Percentiles rank a stretch among this genome's conserved stretches.
phyloP scores from a whole-genome alignment of 495 filamentous ascomycete species.

The Collariella sp. region DNA sequence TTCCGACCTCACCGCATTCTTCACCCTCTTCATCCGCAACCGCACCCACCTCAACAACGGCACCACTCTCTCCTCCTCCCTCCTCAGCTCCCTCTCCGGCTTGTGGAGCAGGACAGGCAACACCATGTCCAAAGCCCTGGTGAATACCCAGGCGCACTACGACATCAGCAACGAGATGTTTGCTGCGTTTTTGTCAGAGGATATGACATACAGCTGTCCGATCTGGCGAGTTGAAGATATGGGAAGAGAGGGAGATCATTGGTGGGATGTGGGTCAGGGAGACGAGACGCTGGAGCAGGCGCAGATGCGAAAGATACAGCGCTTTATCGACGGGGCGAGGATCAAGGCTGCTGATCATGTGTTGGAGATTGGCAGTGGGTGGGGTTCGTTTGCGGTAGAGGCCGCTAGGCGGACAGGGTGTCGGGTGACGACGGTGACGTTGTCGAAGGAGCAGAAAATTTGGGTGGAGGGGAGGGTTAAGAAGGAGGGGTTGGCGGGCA shows the following conservation, averaged over 20 bases:
- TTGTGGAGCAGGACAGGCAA: conserved; percentile 53
- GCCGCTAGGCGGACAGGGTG: conserved; percentile 53
- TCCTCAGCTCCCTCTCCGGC: conserved; percentile 43
- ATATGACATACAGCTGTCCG: conserved; percentile 71
- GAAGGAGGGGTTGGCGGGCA: conserved; percentile 41
- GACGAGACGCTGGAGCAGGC: conserved; percentile 54
- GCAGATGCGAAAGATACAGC: conserved; percentile 54
- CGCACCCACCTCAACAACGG: conserved; percentile 48
- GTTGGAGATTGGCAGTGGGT: conserved; percentile 62
- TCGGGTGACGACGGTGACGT: conserved; percentile 52
- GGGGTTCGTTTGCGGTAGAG: conserved; percentile 59
- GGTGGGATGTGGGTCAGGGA: too few species aligned
- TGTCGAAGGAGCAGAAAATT: conserved; percentile 53
- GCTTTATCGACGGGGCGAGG: conserved; percentile 50
- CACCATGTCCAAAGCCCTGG: conserved; percentile 52
- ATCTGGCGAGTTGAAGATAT: conserved; percentile 53
- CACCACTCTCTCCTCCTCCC: conserved; percentile 40
- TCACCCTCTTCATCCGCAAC: conserved; percentile 61
- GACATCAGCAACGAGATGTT: conserved; percentile 71
- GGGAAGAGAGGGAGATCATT: not conserved
- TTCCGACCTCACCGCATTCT: conserved; percentile 53
- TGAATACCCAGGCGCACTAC: conserved; percentile 63
- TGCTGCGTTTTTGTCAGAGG: conserved; percentile 58
- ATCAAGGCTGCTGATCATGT: conserved; percentile 56
- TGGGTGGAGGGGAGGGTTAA: conserved; percentile 51